Percentiles rank a stretch among this genome's conserved stretches.
Conservation (phyloP, 2,329 filamentous ascomycete genomes). For the Hymenoscyphus fructigenus region DNA sequence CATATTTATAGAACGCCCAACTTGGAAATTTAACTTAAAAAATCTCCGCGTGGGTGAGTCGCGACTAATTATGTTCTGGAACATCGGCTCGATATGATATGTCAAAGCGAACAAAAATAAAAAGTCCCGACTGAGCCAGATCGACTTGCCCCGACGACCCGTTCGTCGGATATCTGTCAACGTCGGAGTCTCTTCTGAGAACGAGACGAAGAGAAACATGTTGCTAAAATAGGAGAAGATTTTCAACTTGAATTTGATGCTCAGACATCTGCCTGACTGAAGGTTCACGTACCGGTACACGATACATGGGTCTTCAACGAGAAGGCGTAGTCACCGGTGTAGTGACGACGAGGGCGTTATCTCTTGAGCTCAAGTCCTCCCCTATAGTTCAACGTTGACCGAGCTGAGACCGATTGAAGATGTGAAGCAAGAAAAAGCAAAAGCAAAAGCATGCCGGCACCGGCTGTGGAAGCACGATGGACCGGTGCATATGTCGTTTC, state of each 20-base stretch:
- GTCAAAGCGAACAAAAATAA: not conserved
- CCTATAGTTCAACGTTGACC: not conserved
- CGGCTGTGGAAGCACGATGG: not conserved
- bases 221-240: not conserved
- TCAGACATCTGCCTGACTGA: not conserved
- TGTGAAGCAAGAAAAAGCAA: not conserved
- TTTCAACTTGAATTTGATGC: not conserved
- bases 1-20: not conserved
- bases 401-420: not conserved
- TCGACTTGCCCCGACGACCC: not conserved
- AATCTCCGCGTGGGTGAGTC: not conserved
- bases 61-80: not conserved
- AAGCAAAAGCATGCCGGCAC: not conserved
- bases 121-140: not conserved
- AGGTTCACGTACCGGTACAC: not conserved
- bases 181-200: not conserved
- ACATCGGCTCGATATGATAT: not conserved
- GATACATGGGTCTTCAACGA: not conserved
- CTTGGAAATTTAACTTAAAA: not conserved
- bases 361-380: not conserved
- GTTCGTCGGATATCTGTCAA: not conserved
- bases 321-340: not conserved
- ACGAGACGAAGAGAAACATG: too few relatives aligned
- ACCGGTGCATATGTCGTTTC: not conserved
- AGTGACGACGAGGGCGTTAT: not conserved